Conservation (phyloP, 768 basidiomycete genomes). For the Lactarius quietus region DNA sequence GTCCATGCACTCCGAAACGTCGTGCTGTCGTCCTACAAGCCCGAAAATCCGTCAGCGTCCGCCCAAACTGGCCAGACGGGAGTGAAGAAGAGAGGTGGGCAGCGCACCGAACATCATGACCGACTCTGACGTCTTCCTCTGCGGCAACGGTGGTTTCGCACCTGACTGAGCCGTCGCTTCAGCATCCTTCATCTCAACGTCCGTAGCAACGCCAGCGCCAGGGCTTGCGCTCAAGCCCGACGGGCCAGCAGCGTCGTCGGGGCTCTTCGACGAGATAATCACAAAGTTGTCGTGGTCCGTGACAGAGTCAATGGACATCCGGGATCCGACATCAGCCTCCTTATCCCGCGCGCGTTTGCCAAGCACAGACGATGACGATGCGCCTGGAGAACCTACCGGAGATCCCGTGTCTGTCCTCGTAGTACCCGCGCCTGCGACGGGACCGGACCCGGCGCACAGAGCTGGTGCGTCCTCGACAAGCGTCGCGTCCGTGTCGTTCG, state of each 20-base stretch:
- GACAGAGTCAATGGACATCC: conserved; percentile 58
- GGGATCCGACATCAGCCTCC: conserved; percentile 30
- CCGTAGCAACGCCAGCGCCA: conserved; percentile 23
- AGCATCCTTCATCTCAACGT: conserved; percentile 33
- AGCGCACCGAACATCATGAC: conserved; percentile 86
- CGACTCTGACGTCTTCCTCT: conserved; percentile 56
- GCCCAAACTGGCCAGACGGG: background rate
- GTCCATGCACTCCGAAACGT: conserved; percentile 98
- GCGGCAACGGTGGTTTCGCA: conserved; percentile 50
- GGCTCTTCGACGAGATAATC: conserved; percentile 38
- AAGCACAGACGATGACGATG: conserved; percentile 41
- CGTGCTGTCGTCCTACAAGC: conserved; percentile 82
- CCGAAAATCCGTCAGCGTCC: background rate
- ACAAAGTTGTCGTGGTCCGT: conserved; percentile 45
- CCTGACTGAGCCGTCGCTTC: conserved; percentile 27
- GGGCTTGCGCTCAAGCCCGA: too few relatives aligned
- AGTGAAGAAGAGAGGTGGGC: too few relatives aligned
- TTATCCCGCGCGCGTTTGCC: conserved; percentile 61
- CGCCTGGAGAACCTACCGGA: conserved; percentile 30
- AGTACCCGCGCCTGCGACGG: conserved; percentile 11
- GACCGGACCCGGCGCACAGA: conserved; percentile 25
- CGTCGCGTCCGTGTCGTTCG: conserved; percentile 86
- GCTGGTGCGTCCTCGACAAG: conserved; percentile 70
- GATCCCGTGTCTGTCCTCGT: conserved; percentile 31
- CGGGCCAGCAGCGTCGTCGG: conserved; percentile 26